Conservation (phyloP, 305 asterid species). For the Plantago lanceolata region DNA sequence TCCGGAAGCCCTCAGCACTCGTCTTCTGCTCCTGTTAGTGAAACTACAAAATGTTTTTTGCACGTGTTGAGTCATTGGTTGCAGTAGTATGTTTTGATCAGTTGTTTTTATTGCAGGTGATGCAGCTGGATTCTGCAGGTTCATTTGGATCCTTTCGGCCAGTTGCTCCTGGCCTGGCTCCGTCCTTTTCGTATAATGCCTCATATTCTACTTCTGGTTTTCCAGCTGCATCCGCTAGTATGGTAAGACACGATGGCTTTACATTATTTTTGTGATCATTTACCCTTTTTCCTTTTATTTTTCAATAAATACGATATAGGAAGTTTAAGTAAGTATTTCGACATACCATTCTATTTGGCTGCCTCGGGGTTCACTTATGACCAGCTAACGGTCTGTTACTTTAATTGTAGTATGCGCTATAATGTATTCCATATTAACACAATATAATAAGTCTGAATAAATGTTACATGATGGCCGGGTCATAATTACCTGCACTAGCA, state of each 20-base stretch:
- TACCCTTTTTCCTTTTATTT: slow-evolving; percentile 6
- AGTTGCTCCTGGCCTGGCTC: slow-evolving; percentile 32
- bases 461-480: too few relatives aligned
- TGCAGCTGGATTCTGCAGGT: slow-evolving; percentile 30
- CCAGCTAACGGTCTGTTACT: too few relatives aligned
- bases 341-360: too few relatives aligned
- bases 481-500: too few relatives aligned
- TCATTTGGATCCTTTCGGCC: slow-evolving; percentile 28
- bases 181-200: slow-evolving; percentile 31
- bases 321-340: too few relatives aligned
- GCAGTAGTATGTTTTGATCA: slow-evolving; percentile 10
- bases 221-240: slow-evolving; percentile 29
- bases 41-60: slow-evolving; percentile 15
- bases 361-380: too few relatives aligned
- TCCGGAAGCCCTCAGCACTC: slow-evolving; percentile 33
- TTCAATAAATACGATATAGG: background rate
- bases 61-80: slow-evolving; percentile 1
- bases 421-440: too few relatives aligned
- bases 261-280: background rate
- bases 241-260: slow-evolving; percentile 28
- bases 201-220: slow-evolving; percentile 31
- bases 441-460: too few relatives aligned
- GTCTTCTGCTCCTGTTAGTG: slow-evolving; percentile 37
- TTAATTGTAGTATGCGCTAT: too few relatives aligned
- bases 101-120: slow-evolving; percentile 29